Evolutionary conservation across 768 basidiomycete species (phyloP), one percentile per base, ranked within the genome.

Genomic region (Podaxis sp.): DNA sequence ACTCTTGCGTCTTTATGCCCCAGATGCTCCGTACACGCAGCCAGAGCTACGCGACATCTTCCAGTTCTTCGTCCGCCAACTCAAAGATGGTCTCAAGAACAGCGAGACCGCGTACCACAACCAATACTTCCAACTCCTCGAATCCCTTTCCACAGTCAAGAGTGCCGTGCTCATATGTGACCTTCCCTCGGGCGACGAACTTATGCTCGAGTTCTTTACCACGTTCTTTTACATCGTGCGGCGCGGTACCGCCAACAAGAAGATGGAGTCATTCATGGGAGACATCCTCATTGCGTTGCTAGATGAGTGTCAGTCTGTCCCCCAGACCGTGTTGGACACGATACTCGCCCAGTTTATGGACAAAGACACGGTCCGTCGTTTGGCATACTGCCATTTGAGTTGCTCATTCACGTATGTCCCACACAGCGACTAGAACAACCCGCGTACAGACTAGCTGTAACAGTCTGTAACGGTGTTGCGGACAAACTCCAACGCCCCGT

Each of bases 51-150:
- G 92, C 79, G 95, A 97, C 74, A 96, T 99, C 72, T 99, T 99
- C 76, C 87, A 95, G 68, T 99, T 99, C 82, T 93, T 99, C 83
- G 88, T 95, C 72, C 81, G 87, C 38, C 96, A 97, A 73, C 87
- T 99, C 61, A 78, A 82, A 2, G 81, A 80, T 1, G 89, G 88
- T 1, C 86, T 95, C 69, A 89, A 88, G 66, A 85, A 88, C 41
- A 77, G 87, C 0, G 92, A 96, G 60, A 82, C 89, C 0, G 84
- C 93, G 0, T 96, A 95, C 70, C 96, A 94, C 72, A 86, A 88
- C 61, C 90, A 98, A 74, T 99, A 97, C 75, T 96, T 89, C 69
- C 94, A 95, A 70, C 84, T 98, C n/a, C 84, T 99, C 30, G 95
- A 99, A 69, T 93, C 89, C 26, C 81, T 99, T 26, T 92, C 95